A percentile compares a stretch with the other conserved stretches of the same genome.
Conservation (phyloP, 108 stramenopile species). For the Cyclotella baltica region DNA sequence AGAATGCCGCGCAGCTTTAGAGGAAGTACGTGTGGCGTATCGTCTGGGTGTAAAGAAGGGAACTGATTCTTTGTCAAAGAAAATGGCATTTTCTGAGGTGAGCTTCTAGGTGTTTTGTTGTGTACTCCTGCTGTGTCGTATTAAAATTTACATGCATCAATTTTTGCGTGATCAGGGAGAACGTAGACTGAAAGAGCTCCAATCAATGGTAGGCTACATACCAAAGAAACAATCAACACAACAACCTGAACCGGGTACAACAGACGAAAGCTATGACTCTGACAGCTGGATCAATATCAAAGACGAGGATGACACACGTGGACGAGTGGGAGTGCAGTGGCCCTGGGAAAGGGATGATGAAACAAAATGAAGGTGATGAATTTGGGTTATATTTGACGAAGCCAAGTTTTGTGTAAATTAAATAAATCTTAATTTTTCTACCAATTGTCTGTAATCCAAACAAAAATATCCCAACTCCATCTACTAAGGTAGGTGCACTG, state of each 20-base stretch:
- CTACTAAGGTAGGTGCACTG: no score
- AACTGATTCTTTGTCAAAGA: slow-evolving; percentile 59
- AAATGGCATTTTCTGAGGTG: slow-evolving; percentile 62
- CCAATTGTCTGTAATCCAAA: no score
- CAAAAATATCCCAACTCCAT: no score
- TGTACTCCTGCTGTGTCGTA: not conserved
- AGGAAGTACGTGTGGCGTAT: slow-evolving; percentile 49
- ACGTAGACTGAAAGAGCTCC: slow-evolving; percentile 59
- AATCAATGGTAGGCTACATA: slow-evolving; percentile 61
- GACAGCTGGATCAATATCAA: slow-evolving; percentile 82
- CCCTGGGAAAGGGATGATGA: slow-evolving; percentile 61
- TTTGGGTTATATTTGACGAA: no score
- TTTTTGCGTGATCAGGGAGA: slow-evolving; percentile 51
- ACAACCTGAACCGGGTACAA: not conserved
- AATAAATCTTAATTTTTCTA: no score
- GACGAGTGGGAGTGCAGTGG: slow-evolving; percentile 79
- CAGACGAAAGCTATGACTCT: slow-evolving; percentile 39
- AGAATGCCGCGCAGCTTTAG: slow-evolving; percentile 63
- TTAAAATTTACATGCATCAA: not conserved
- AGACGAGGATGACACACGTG: slow-evolving; percentile 77
- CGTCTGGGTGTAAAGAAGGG: slow-evolving; percentile 40
- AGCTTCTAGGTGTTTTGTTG: not conserved
- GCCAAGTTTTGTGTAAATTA: no score
- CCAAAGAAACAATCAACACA: slow-evolving; percentile 13
- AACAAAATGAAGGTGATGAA: not conserved